A percentile compares a stretch with the other conserved stretches of the same genome.
These are phyloP conservation scores for Claviceps humidiphila DNA, from an alignment of 2,329 filamentous ascomycete species.

Conservation along the genomic window DNA sequence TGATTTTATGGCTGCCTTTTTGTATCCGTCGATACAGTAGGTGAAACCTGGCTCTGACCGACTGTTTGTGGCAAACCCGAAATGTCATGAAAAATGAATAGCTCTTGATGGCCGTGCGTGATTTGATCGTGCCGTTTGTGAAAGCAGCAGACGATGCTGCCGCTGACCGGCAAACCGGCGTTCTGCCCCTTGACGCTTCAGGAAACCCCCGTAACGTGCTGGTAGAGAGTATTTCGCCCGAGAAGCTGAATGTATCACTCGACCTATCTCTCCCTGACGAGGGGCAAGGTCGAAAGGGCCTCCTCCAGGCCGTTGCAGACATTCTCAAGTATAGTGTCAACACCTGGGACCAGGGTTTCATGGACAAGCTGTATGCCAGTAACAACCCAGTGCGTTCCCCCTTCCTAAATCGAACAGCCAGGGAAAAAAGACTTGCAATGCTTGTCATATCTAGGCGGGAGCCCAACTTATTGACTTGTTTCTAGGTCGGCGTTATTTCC, in stretches of 20 bases:
- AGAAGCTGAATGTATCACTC: constrained; percentile 41
- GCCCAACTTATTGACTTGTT: not conserved
- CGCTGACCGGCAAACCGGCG: constrained; percentile 35
- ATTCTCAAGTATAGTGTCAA: constrained; percentile 83
- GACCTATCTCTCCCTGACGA: constrained; percentile 44
- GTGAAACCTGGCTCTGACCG: not conserved
- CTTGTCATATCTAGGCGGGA: not conserved
- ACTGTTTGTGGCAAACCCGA: not conserved
- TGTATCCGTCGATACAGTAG: not conserved
- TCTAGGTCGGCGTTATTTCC: constrained; percentile 65
- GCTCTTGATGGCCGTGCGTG: constrained; percentile 55
- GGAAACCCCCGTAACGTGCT: constrained; percentile 41
- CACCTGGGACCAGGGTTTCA: constrained; percentile 95
- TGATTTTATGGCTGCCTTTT: not conserved
- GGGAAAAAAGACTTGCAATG: not conserved
- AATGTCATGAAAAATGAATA: constrained; percentile 17
- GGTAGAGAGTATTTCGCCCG: constrained; percentile 48
- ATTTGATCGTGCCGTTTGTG: constrained; percentile 59
- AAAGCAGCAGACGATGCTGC: constrained; percentile 53
- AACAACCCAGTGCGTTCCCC: constrained; percentile 56
- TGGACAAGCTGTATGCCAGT: constrained; percentile 89
- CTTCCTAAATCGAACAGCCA: not conserved
- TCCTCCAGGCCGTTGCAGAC: constrained; percentile 56
- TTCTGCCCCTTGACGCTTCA: constrained; percentile 26
- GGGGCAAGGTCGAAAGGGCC: constrained; percentile 55